phyloP scores from a whole-genome alignment of 331 rosid species.

The Rosa hybrid region DNA sequence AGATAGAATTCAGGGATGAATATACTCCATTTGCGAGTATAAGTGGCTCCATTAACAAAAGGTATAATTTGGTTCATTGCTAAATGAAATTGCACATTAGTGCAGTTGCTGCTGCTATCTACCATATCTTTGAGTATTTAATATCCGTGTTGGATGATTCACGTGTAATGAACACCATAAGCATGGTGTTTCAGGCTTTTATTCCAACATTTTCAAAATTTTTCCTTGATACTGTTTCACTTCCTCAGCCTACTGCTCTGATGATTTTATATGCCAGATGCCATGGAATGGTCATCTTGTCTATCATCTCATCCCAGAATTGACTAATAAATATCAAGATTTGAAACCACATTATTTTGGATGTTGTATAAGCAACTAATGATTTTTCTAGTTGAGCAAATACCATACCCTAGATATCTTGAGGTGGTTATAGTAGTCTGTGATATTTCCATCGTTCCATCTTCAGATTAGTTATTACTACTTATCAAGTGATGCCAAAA shows the following conservation, averaged over 20 bases:
- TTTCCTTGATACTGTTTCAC: not conserved
- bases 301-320: not conserved
- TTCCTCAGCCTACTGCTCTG: not conserved
- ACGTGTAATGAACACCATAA: not conserved
- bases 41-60: conserved; percentile 66
- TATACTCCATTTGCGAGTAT: conserved; percentile 87
- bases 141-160: not conserved
- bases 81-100: not conserved
- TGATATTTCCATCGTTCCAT: not conserved
- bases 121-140: conserved; percentile 1
- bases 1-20: conserved; percentile 69
- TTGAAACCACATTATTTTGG: not conserved
- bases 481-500: not conserved
- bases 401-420: not conserved
- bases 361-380: not conserved
- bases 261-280: conserved; percentile 1
- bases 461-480: not conserved
- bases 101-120: not conserved
- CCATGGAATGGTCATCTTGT: not conserved
- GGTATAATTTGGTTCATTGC: conserved; percentile 47
- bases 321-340: not conserved
- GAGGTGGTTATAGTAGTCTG: not conserved
- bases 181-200: not conserved
- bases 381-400: not conserved
- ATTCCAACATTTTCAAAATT: not conserved